phyloP scores from a whole-genome alignment of 2,329 filamentous ascomycete species.

The Alternaria dauci region DNA sequence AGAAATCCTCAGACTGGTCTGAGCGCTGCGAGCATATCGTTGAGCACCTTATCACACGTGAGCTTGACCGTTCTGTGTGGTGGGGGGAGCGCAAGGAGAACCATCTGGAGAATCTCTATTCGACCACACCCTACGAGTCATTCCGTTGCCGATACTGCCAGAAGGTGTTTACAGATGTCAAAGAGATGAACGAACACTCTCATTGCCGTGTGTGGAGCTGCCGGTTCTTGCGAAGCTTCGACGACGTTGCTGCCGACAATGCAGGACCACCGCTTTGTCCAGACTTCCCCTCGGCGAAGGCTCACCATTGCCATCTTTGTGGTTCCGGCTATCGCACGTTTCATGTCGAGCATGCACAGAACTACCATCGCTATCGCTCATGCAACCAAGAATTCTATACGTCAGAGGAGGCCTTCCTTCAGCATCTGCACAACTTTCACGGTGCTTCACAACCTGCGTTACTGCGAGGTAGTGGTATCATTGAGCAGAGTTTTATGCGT shows the following conservation, averaged over 20 bases:
- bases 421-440: conserved; percentile 47
- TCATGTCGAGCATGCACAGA: conserved; percentile 46
- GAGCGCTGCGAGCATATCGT: conserved; percentile 46
- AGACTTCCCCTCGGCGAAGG: conserved; percentile 46
- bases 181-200: conserved; percentile 44
- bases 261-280: conserved; percentile 42
- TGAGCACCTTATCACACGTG: conserved; percentile 42
- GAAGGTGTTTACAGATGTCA: conserved; percentile 43
- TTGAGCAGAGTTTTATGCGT: conserved; percentile 48
- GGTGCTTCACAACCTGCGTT: conserved; percentile 38
- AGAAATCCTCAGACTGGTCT: conserved; percentile 42
- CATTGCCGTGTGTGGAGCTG: conserved; percentile 49
- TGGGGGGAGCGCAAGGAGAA: conserved; percentile 45
- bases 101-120: conserved; percentile 45
- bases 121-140: conserved; percentile 38
- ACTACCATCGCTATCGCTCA: conserved; percentile 44
- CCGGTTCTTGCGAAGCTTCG: conserved; percentile 45
- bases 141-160: conserved; percentile 47
- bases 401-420: conserved; percentile 45
- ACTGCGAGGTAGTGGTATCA: conserved; percentile 36
- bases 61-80: conserved; percentile 42
- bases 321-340: conserved; percentile 44
- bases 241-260: conserved; percentile 46
- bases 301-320: conserved; percentile 48
- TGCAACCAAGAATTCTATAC: conserved; percentile 48